Conservation (phyloP, 2,329 filamentous ascomycete genomes). For the Pseudogymnoascus destructans region DNA sequence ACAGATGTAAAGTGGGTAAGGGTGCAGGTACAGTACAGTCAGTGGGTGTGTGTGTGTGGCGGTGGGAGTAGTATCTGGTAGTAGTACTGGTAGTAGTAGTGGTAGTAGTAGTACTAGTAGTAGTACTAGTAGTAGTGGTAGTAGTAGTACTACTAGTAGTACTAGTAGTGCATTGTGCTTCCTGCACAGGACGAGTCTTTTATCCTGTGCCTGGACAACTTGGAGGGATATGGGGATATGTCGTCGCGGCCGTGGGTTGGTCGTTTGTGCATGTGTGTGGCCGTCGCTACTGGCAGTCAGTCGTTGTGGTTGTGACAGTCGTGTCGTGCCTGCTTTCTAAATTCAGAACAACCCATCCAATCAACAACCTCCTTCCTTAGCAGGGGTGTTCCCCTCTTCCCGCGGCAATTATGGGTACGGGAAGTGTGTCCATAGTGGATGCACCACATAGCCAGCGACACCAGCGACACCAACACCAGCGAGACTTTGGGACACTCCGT, state of each 20-base stretch:
- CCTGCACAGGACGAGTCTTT: background rate
- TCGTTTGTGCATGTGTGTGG: background rate
- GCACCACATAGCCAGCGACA: too few species aligned
- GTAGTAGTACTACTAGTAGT: background rate
- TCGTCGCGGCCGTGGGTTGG: background rate
- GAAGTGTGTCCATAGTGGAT: conserved; percentile 5
- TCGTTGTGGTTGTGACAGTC: background rate
- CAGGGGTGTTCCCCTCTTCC: conserved; percentile 8
- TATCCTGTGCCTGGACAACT: background rate
- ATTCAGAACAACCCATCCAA: conserved; percentile 6
- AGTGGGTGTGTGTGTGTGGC: background rate
- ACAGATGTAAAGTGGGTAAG: background rate
- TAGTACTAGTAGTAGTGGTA: background rate
- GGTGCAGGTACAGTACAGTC: background rate
- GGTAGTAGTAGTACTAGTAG: background rate
- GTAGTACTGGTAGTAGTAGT: too few species aligned
- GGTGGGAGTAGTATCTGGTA: too few species aligned
- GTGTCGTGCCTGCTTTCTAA: conserved; percentile 6
- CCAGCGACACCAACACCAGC: too few species aligned
- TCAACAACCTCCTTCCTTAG: background rate
- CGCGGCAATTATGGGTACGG: conserved; percentile 6
- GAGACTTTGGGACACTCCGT: background rate
- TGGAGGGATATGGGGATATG: too few species aligned
- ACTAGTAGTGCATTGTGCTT: background rate
- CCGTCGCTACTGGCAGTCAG: background rate